Conservation (phyloP, 192 early-diverging fungal species). For the Linnemannia zychae region DNA sequence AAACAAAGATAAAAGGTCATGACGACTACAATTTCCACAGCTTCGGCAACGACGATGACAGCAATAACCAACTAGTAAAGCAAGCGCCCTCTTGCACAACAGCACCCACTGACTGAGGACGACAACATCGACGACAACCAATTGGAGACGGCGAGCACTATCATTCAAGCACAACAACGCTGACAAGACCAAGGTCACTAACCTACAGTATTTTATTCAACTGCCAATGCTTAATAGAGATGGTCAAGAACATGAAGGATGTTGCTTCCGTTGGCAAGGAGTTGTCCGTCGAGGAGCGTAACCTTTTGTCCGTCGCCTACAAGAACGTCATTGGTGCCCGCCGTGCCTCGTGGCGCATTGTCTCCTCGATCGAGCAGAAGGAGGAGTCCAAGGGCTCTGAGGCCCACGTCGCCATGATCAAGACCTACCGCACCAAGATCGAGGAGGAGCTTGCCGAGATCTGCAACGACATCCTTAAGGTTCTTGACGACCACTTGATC, state of each 20-base stretch:
- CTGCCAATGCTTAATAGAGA: conserved; percentile 64
- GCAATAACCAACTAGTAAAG: no score
- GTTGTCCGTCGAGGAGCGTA: conserved; percentile 98
- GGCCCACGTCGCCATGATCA: conserved; percentile 92
- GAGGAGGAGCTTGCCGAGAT: conserved; percentile 95
- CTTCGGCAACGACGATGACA: background rate
- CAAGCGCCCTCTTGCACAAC: no score
- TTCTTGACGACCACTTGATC: conserved; percentile 93
- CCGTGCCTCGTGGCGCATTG: conserved; percentile 99
- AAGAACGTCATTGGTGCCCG: conserved; percentile 99
- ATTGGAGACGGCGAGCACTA: background rate
- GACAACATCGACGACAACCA: background rate
- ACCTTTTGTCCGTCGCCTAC: conserved; percentile 98
- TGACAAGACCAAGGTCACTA: background rate
- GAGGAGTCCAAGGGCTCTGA: conserved; percentile 95
- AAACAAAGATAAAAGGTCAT: background rate
- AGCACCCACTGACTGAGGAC: background rate
- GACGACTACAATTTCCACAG: background rate
- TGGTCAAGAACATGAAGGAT: conserved; percentile 83
- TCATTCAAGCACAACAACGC: background rate
- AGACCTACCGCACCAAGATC: conserved; percentile 94
- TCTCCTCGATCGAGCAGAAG: conserved; percentile 99
- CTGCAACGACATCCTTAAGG: conserved; percentile 94
- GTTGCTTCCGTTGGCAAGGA: conserved; percentile 76
- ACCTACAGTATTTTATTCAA: background rate